Base-by-base conservation (phyloP, 75 land plant species). In the Isoetes taiwanensis region DNA sequence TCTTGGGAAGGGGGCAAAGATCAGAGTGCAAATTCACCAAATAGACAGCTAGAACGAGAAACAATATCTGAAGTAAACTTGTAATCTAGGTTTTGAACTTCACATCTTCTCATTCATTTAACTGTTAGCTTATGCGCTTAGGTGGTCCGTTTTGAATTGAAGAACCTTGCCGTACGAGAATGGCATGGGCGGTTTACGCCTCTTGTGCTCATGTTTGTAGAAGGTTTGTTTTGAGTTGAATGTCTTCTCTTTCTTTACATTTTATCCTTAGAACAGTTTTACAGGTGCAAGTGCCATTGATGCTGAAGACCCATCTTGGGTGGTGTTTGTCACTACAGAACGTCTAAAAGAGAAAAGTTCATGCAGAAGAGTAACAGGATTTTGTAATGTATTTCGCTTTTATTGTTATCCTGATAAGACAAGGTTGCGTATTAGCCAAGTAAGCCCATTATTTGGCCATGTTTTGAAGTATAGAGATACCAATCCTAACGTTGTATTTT, bases 361-460 rank as follows among this genome's bases (percentile, higher is more conserved):
- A 25, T 30, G 35, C 56, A 58, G 11, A 17, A 38, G 78, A 28
- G 78, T 94, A 61, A 59, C 64, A n/a, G 96, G 99, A 30, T 88
- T 94, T 72, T 74, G 84, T 12, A 83, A 76, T 41, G 67, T 84
- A 5, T 94, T 88, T 62, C 83, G 80, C 3, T 93, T 93, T 46
- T 89, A 65, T 60, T 78, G 74, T 56, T 84, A 88, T 58, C 99
- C 99, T 32, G 90, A 88, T n/a, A 76, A 79, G 68, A 58, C 76
- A 35, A 82, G 96, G 10, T 41, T 88, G 50, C 65, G 99, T 4
- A 72, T 94, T 24, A 78, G 96, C 38, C 99, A 94, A 86, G 99
- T 80, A 40, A 8, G 12, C 26, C 10, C 12, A 19, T 58, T 46
- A 10, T 9, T 24, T 10, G 14, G 39, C 39, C 9, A 37, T 10